phyloP scores from a whole-genome alignment of 164 flowering plant genomes.

The Aristolochia californica region DNA sequence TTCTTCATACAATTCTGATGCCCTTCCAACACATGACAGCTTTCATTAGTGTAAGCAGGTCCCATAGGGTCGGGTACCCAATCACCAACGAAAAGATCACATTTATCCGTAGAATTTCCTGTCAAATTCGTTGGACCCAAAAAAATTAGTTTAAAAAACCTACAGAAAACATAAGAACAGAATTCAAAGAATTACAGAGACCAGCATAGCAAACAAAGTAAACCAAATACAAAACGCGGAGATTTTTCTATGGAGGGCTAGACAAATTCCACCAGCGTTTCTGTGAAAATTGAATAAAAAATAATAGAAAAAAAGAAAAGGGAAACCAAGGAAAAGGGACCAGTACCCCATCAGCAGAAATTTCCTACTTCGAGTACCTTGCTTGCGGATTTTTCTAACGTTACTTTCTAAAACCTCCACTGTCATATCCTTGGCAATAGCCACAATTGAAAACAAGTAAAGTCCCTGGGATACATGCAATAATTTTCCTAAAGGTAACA shows the following conservation, averaged over 20 bases:
- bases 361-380: too few relatives aligned
- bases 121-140: neutral
- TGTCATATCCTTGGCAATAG: too few relatives aligned
- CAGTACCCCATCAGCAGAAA: too few relatives aligned
- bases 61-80: slow-evolving; percentile 71
- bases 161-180: too few relatives aligned
- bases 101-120: slow-evolving; percentile 32
- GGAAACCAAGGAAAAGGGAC: too few relatives aligned
- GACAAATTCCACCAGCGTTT: neutral
- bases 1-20: slow-evolving; percentile 94
- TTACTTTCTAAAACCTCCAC: too few relatives aligned
- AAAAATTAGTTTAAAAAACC: neutral
- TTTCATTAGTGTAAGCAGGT: slow-evolving; percentile 67
- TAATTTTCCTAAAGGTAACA: neutral
- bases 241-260: neutral
- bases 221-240: neutral
- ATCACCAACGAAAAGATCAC: slow-evolving; percentile 68
- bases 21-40: slow-evolving; percentile 48
- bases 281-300: too few relatives aligned
- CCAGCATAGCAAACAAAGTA: neutral
- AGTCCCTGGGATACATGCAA: neutral
- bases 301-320: too few relatives aligned
- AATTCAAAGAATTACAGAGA: neutral
- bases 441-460: too few relatives aligned
- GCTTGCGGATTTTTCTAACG: too few relatives aligned